Conservation (phyloP, 1,284 basidiomycete genomes). For the Fomitopsis pinicola region DNA sequence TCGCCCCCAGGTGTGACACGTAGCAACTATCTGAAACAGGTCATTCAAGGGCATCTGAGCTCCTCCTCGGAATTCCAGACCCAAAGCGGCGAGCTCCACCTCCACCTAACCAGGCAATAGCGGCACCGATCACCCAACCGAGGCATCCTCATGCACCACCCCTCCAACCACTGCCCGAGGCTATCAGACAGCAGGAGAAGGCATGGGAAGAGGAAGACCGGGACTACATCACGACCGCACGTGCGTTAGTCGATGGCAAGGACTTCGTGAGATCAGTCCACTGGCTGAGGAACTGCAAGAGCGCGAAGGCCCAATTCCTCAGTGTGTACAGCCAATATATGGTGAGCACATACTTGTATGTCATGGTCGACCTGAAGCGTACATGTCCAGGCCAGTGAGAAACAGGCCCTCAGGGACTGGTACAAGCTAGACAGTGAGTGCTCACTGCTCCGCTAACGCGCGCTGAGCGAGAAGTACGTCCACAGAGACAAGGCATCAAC, state of each 20-base stretch:
- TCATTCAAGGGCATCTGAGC: constrained; percentile 57
- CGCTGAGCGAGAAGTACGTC: not conserved
- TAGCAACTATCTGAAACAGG: not conserved
- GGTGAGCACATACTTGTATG: constrained; percentile 45
- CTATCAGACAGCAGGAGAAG: constrained; percentile 32
- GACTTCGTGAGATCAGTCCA: constrained; percentile 78
- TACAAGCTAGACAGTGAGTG: constrained; percentile 67
- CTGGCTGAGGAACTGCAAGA: constrained; percentile 57
- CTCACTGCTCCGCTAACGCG: not conserved
- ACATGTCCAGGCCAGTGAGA: constrained; percentile 54
- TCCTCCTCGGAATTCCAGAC: constrained; percentile 57
- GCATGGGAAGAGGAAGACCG: constrained; percentile 58
- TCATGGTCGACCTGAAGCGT: constrained; percentile 8
- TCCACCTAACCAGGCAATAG: constrained; percentile 29
- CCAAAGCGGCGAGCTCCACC: constrained; percentile 41
- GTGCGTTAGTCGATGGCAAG: constrained; percentile 72
- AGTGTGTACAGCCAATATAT: constrained; percentile 81
- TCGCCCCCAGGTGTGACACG: constrained; percentile 4
- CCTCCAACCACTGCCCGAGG: constrained; percentile 14
- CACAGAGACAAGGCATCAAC: constrained; percentile 69
- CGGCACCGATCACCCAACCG: constrained; percentile 9
- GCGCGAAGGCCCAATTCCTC: constrained; percentile 75
- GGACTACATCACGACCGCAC: constrained; percentile 69
- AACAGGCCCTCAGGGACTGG: constrained; percentile 65
- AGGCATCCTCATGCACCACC: constrained; percentile 24